These are phyloP conservation scores for Corylus heterophylla DNA, from an alignment of 306 rosid species.

Conservation along the genomic window DNA sequence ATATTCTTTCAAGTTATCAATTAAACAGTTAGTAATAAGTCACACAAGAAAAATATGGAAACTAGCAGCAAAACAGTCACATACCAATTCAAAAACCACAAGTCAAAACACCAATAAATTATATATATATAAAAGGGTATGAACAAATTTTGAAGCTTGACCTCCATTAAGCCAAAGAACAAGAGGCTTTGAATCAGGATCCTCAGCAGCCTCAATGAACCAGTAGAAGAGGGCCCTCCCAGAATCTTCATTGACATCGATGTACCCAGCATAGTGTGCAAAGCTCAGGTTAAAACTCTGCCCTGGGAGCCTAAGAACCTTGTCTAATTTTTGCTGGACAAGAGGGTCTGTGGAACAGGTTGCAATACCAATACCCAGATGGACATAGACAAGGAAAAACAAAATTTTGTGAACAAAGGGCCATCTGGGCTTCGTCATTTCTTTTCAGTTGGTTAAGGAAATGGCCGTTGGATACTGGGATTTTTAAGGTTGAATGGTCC, in stretches of 20 bases:
- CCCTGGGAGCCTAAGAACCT: constrained; percentile 50
- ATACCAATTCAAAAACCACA: not conserved
- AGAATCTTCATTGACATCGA: constrained; percentile 53
- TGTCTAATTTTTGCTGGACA: constrained; percentile 48
- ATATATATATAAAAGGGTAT: not conserved
- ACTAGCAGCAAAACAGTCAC: not conserved
- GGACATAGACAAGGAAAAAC: constrained; percentile 23
- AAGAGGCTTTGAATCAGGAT: constrained; percentile 61
- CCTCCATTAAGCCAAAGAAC: constrained; percentile 81
- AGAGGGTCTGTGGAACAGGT: constrained; percentile 30
- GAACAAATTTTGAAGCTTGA: constrained; percentile 3
- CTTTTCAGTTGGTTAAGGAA: not conserved
- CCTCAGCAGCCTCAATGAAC: constrained; percentile 56
- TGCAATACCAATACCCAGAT: constrained; percentile 25
- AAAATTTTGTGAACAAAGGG: constrained; percentile 23
- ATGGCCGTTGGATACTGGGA: not conserved
- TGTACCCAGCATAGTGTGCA: constrained; percentile 62
- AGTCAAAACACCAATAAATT: not conserved
- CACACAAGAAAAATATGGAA: not conserved
- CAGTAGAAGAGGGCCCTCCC: constrained; percentile 75
- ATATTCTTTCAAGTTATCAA: no score
- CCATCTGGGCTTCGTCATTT: constrained; percentile 34
- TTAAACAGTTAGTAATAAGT: not conserved
- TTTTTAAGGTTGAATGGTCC: not conserved
- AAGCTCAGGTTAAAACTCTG: constrained; percentile 52